Base-by-base conservation (phyloP, 345 rosid genomes). In the Psidium friedrichsthalianum region DNA sequence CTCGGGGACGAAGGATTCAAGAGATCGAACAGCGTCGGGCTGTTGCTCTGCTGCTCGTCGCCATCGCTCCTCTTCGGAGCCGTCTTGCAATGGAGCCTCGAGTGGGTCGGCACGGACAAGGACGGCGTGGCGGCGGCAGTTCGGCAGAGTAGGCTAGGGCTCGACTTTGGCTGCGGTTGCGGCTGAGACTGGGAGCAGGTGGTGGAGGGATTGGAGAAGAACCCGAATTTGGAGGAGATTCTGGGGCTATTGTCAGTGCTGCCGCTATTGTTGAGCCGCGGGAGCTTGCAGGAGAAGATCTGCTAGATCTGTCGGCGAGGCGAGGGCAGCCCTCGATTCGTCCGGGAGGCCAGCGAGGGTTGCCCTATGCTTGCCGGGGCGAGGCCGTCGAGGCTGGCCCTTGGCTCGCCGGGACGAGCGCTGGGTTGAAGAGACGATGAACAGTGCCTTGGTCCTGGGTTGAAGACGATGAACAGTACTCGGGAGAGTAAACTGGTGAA, bases 161-260 rank as follows among this genome's bases (percentile, higher is more conserved):
- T 69, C 96, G 94, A 24, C 92, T 93, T 87, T 92, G 90, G n/a
- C 84, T 87, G 12, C 94, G 87, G 85, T 81, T 86, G 7, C 93
- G 89, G 84, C 88, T 91, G 93, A 56, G 95, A 82, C 81, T 89
- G 93, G 7, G 90, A 87, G 32, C 91, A 91, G 5, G 99, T 98
- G 25, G 99, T 93, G n/a, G 98, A 92, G 76, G 97, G 95, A 87
- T 95, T 93, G 10, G 96, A 94, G 89, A 96, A 94, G 84, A 96
- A 94, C 1, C 94, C 96, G 56, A 96, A 93, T 87, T 89, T 94
- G 42, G 94, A 92, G 82, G 92, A 58, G 16, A 94, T 88, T 87
- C 93, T 92, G 7, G 92, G 94, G 88, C 92, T 55, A 85, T 52
- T 82, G 76, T 53, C 85, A 80, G 56, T 59, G 86, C 47, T 85